Base-by-base conservation (phyloP, 768 basidiomycete species). In the Pleurotus cornucopiae region DNA sequence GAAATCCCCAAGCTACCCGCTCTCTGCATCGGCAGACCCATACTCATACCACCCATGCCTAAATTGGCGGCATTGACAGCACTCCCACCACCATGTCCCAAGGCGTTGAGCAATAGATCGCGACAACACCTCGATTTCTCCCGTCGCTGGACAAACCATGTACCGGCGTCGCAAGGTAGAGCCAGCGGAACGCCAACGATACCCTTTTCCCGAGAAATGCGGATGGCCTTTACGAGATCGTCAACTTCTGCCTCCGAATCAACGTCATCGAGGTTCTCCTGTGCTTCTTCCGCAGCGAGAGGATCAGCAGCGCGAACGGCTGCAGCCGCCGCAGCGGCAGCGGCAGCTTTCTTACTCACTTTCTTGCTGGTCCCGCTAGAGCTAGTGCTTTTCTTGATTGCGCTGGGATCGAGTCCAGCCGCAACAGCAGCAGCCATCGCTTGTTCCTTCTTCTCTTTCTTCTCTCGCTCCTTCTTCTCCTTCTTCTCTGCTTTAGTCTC, bases 171-270 rank as follows among this genome's bases (percentile, higher is more conserved):
- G 58, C 75, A 82, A 2, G 91, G 85, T 0, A 86, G 80, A 1
- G 90, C 91, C 14, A 92, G 71, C 9, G 88, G 87, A 4, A 80
- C 72, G 4, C 80, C 85, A 41, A 87, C 74, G 21, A 84, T 61
- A 1, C 88, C 88, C 59, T 75, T 81, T 20, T 78, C 75, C 51
- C 75, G 76, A 1, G 86, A 83, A 2, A 68, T 66, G 48, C 80
- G 76, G 25, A 91, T 81, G 7, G 83, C 83, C 55, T 75, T 76
- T 25, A 88, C 78, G 21, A 94, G 75, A 12, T 83, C 80, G 51
- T 94, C 92, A 47, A 94, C 74, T 70, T 94, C 92, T 7, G 83
- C 85, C 63, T 94, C 91, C 3, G 91, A 93, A 66, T 94, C 91
- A 60, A 94, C 60, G 56, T 91, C 86, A 48, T 89, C 88, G 51